Conservation (phyloP, 1,284 basidiomycete genomes). For the Malassezia restricta region DNA sequence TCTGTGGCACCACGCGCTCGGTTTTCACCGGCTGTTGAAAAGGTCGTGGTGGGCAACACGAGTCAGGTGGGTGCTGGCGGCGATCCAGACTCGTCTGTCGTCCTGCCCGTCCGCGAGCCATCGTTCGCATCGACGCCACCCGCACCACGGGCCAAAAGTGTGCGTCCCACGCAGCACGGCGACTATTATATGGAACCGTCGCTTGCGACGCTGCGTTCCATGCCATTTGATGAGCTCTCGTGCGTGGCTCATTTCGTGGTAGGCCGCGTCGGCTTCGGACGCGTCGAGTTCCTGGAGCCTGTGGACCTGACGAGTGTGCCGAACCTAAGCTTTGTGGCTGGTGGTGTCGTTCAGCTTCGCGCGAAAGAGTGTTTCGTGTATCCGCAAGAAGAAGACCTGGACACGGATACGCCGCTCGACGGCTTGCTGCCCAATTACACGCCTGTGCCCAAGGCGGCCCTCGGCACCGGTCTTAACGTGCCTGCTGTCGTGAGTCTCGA, state of each 20-base stretch:
- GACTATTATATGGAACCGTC: constrained; percentile 39
- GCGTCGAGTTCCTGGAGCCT: constrained; percentile 70
- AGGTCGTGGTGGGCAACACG: background rate
- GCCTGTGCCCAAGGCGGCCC: constrained; percentile 52
- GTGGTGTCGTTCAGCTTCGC: constrained; percentile 76
- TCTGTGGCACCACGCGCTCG: constrained; percentile 7
- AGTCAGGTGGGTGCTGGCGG: background rate
- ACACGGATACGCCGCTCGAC: constrained; percentile 32
- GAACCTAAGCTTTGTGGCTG: constrained; percentile 65
- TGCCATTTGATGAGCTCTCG: constrained; percentile 54
- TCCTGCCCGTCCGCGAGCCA: background rate
- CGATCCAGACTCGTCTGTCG: background rate
- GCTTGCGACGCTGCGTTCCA: constrained; percentile 27
- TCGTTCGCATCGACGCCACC: constrained; percentile 11
- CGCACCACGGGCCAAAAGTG: constrained; percentile 16
- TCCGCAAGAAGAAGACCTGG: constrained; percentile 55
- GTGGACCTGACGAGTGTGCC: constrained; percentile 81
- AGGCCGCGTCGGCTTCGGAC: constrained; percentile 77
- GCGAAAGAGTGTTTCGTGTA: constrained; percentile 87
- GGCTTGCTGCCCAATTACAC: constrained; percentile 36
- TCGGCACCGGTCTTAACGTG: constrained; percentile 79
- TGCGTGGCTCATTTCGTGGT: constrained; percentile 62
- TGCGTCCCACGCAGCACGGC: constrained; percentile 19
- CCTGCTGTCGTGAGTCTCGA: constrained; percentile 67
- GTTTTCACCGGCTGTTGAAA: constrained; percentile 15